Conservation (phyloP, 208 protist genomes). For the Hexamita inflata region DNA sequence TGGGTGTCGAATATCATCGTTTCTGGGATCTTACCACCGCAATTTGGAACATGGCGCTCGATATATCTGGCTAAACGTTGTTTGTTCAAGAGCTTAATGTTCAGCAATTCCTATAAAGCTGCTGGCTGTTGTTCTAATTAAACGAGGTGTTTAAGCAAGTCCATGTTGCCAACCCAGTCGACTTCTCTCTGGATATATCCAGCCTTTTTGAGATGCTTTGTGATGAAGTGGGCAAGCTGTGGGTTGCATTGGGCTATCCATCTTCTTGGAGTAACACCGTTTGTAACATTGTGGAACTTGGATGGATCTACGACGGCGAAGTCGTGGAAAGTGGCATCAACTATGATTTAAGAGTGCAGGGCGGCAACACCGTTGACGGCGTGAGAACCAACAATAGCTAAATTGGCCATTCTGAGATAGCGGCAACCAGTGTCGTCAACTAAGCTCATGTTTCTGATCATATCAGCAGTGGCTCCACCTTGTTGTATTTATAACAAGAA, state of each 20-base stretch:
- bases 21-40: slow-evolving; percentile 45
- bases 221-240: slow-evolving; percentile 48
- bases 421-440: slow-evolving; percentile 55
- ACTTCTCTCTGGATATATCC: slow-evolving; percentile 17
- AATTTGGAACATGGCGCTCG: slow-evolving; percentile 32
- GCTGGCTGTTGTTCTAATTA: slow-evolving; percentile 42
- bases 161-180: slow-evolving; percentile 51
- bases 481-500: slow-evolving; percentile 49
- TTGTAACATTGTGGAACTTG: slow-evolving; percentile 66
- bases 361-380: slow-evolving; percentile 63
- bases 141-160: slow-evolving; percentile 45
- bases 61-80: slow-evolving; percentile 49
- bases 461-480: slow-evolving; percentile 34
- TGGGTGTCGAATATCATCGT: slow-evolving; percentile 56
- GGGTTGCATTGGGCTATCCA: slow-evolving; percentile 62
- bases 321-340: slow-evolving; percentile 48
- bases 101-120: background rate
- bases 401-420: slow-evolving; percentile 43
- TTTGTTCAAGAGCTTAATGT: slow-evolving; percentile 50
- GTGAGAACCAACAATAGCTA: slow-evolving; percentile 59
- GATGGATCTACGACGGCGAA: slow-evolving; percentile 58
- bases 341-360: slow-evolving; percentile 61
- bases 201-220: slow-evolving; percentile 40
- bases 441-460: slow-evolving; percentile 42
- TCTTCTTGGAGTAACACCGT: slow-evolving; percentile 63